A percentile compares a stretch with the other conserved stretches of the same genome.
Evolutionary conservation across 768 basidiomycete genomes (phyloP).

Genomic region (Boletus reticulatus): DNA sequence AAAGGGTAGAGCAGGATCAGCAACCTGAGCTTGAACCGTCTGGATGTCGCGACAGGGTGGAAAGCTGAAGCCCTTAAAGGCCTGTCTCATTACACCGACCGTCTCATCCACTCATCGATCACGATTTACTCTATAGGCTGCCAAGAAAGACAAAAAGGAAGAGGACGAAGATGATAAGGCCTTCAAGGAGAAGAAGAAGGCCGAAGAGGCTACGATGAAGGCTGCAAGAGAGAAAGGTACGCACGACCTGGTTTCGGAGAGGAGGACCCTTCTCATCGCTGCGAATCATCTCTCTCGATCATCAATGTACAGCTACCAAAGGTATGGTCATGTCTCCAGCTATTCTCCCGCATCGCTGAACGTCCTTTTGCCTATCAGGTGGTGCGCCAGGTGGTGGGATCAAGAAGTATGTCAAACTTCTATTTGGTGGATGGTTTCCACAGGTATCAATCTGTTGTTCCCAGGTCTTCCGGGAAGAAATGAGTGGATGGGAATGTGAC

Average conservation of each 20-base stretch:
- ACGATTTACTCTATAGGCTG: constrained; percentile 45
- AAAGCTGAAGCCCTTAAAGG: constrained; percentile 88
- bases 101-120: too few species aligned
- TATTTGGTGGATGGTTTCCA: constrained; percentile 2
- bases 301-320: constrained; percentile 26
- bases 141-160: constrained; percentile 80
- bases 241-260: constrained; percentile 13
- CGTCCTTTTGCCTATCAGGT: constrained; percentile 36
- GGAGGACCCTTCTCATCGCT: background rate
- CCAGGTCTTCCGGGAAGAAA: constrained; percentile 74
- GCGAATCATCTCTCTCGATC: background rate
- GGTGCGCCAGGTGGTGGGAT: constrained; percentile 73
- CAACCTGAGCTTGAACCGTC: background rate
- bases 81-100: background rate
- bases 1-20: background rate
- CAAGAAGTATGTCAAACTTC: constrained; percentile 68
- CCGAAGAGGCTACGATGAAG: constrained; percentile 70
- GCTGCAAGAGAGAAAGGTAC: constrained; percentile 70
- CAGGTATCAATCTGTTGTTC: constrained; percentile 4
- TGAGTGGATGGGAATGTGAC: constrained; percentile 29
- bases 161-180: constrained; percentile 67
- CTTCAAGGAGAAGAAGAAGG: constrained; percentile 77
- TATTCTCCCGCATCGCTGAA: constrained; percentile 6
- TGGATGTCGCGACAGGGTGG: constrained; percentile 65
- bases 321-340: constrained; percentile 16